Conservation (phyloP, 1,284 basidiomycete genomes). For the Moesziomyces globuligerus region DNA sequence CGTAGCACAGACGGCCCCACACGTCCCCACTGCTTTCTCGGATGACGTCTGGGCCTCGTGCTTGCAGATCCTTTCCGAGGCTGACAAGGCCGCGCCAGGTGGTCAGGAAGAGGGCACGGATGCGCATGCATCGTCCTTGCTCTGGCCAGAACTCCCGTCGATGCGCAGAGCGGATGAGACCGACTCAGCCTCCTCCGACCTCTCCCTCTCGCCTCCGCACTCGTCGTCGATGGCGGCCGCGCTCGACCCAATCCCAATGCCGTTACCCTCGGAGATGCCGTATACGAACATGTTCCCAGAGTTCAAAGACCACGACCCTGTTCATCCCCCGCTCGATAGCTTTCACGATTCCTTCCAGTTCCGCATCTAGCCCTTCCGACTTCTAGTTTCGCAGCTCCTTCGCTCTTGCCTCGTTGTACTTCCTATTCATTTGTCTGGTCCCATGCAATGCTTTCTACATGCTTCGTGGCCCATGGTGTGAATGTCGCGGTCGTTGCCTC, state of each 20-base stretch:
- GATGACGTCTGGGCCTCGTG: constrained; percentile 39
- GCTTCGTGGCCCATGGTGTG: too few species aligned
- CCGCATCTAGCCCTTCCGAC: neutral
- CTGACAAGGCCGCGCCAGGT: neutral
- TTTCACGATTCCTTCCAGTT: neutral
- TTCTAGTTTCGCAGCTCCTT: too few species aligned
- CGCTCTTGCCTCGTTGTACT: too few species aligned
- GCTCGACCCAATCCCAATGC: constrained; percentile 8
- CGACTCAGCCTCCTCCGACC: constrained; percentile 12
- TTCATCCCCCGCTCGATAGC: neutral
- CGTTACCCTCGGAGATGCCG: neutral
- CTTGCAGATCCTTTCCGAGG: constrained; percentile 16
- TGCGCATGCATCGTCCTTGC: neutral
- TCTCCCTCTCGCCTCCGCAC: constrained; percentile 26
- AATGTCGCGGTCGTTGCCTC: too few species aligned
- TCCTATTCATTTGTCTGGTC: too few species aligned
- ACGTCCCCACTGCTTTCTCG: neutral
- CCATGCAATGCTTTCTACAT: too few species aligned
- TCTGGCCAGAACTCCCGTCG: neutral
- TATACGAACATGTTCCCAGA: neutral
- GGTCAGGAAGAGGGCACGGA: neutral
- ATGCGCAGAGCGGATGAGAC: neutral
- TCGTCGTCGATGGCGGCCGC: constrained; percentile 11
- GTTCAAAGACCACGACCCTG: neutral
- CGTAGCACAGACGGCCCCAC: neutral